Evolutionary conservation across 1,284 basidiomycete species (phyloP).

Genomic region (Psilocybe mexicana): DNA sequence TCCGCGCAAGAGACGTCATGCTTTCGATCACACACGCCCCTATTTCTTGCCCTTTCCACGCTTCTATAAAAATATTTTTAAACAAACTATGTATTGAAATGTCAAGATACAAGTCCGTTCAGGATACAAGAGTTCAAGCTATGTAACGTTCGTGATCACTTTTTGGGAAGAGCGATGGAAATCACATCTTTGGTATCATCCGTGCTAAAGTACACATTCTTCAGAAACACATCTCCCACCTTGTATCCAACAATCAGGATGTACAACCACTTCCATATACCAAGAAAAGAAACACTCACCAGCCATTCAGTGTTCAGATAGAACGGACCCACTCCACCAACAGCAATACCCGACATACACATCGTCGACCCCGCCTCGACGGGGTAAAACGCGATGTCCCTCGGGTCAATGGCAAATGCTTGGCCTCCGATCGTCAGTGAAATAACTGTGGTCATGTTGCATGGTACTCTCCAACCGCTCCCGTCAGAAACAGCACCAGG

Average conservation of each 20-base stretch:
- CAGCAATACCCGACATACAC: slow-evolving; percentile 70
- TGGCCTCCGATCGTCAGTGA: slow-evolving; percentile 66
- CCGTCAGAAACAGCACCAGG: slow-evolving; percentile 57
- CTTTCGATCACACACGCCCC: too few relatives aligned
- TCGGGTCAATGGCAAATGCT: slow-evolving; percentile 60
- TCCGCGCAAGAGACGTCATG: neutral
- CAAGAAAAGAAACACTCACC: slow-evolving; percentile 32
- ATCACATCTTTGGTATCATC: slow-evolving; percentile 59
- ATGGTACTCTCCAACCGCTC: slow-evolving; percentile 68
- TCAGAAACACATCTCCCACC: slow-evolving; percentile 60
- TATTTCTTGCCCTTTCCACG: too few relatives aligned
- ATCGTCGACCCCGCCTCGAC: slow-evolving; percentile 54
- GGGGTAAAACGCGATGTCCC: slow-evolving; percentile 71
- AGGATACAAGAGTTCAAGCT: neutral
- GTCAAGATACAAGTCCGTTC: neutral
- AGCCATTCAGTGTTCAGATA: slow-evolving; percentile 52
- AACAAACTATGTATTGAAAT: too few relatives aligned
- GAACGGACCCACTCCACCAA: slow-evolving; percentile 32
- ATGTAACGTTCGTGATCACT: neutral
- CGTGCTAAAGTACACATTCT: slow-evolving; percentile 69
- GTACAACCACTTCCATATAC: neutral
- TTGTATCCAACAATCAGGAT: slow-evolving; percentile 15
- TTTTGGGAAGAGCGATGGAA: slow-evolving; percentile 45
- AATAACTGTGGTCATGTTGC: slow-evolving; percentile 61
- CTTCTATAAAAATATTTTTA: too few relatives aligned